Base-by-base conservation (phyloP, 2,329 filamentous ascomycete species). In the Trichoderma pleuroti region DNA sequence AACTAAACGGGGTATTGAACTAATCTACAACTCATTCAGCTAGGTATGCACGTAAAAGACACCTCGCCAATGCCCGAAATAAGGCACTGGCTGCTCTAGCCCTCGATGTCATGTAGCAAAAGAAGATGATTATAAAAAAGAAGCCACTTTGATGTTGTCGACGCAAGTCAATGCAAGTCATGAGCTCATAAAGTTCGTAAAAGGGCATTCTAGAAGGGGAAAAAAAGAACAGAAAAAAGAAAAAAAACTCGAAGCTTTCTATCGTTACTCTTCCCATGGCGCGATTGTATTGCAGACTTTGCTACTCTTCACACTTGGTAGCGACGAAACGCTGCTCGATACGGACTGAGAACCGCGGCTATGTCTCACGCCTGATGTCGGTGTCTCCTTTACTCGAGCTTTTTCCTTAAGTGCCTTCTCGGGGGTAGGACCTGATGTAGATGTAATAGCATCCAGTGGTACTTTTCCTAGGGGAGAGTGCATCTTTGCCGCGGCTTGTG, bases 401-500 rank as follows among this genome's bases (percentile, higher is more conserved):
- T 78, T 79, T 72, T 78, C 81, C 70, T 76, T 78, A 14, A 80
- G 75, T 16, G 82, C 76, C 67, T 85, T 81, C 75, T 87, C 85
- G 3, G 85, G 82, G 21, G 81, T 80, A n/a, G 82, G 81, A 2
- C 84, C 83, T 18, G 80, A 78, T 28, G 81, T 82, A 21, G 84
- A 84, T 57, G 81, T 85, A 63, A 85, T 85, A 14, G 82, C 83
- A 26, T 82, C 79, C 9, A 77, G 75, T 10, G 85, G 85, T 34
- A 87, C 79, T 21, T 80, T 81, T 6, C 81, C 82, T 30, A 83
- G 79, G 1, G 85, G 84, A 3, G 84, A 74, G 65, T 86, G 82
- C 72, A 86, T 77, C 74, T 86, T 86, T 28, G 78, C 80, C 34
- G 79, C 82, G 11, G 83, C 83, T 18, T 77, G 76, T 5, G 84